These are phyloP conservation scores for Ogataea nakhonphanomensis DNA, from an alignment of 805 yeast species.

Conservation along the genomic window DNA sequence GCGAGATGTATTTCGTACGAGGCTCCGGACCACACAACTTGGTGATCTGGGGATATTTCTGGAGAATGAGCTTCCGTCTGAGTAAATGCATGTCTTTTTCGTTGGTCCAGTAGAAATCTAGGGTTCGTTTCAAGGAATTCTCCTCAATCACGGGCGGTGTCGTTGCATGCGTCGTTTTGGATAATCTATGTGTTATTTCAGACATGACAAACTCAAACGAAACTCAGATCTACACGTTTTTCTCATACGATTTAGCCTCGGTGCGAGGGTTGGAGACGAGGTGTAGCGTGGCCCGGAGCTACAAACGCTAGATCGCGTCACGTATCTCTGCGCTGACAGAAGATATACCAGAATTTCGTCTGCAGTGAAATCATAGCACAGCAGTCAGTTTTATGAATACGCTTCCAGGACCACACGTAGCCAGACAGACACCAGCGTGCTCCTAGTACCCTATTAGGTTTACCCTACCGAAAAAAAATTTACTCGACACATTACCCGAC, in stretches of 20 bases:
- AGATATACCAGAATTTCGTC: too few species aligned
- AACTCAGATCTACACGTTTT: conserved; percentile 9
- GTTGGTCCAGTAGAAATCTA: conserved; percentile 80
- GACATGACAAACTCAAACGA: conserved; percentile 13
- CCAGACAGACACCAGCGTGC: too few species aligned
- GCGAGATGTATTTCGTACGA: conserved; percentile 70
- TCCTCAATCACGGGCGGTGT: conserved; percentile 28
- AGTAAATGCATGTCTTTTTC: conserved; percentile 77
- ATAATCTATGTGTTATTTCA: conserved; percentile 18
- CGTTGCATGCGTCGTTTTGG: conserved; percentile 19
- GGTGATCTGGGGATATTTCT: conserved; percentile 73
- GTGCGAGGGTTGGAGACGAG: conserved; percentile 6
- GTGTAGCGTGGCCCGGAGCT: too few species aligned
- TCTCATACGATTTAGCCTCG: conserved; percentile 7
- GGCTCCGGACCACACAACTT: conserved; percentile 87
- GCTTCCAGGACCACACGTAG: too few species aligned
- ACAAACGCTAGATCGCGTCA: too few species aligned
- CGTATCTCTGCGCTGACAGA: too few species aligned
- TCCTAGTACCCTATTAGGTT: neutral
- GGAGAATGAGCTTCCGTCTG: conserved; percentile 69
- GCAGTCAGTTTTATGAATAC: neutral
- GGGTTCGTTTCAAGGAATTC: conserved; percentile 15
- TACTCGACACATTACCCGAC: conserved; percentile 15
- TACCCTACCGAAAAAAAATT: conserved; percentile 12
- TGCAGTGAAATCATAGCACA: neutral